Conservation (phyloP, 768 basidiomycete genomes). For the Clitopilus passeckerianus region DNA sequence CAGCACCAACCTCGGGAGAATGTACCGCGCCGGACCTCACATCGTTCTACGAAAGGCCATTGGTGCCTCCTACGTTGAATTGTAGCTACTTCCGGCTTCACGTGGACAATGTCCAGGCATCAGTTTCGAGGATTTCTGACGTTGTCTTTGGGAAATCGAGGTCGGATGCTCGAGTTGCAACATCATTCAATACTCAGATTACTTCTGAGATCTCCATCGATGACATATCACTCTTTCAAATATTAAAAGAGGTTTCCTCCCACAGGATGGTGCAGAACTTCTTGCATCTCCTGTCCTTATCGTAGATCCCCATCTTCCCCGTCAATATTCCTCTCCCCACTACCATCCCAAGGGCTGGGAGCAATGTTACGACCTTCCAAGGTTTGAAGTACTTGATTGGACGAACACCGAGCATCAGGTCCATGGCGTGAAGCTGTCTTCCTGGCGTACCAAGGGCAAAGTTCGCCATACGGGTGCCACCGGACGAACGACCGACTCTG, state of each 20-base stretch:
- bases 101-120: slow-evolving; percentile 34
- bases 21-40: slow-evolving; percentile 4
- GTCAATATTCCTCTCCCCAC: slow-evolving; percentile 48
- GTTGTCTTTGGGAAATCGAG: not conserved
- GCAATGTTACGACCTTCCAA: slow-evolving; percentile 35
- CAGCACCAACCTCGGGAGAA: slow-evolving; percentile 5
- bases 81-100: slow-evolving; percentile 51
- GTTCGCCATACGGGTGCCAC: not conserved
- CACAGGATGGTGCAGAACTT: slow-evolving; percentile 12
- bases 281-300: slow-evolving; percentile 65
- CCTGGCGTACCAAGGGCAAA: slow-evolving; percentile 52
- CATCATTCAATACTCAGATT: not conserved
- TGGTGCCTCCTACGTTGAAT: slow-evolving; percentile 48
- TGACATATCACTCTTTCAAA: slow-evolving; percentile 58
- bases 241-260: slow-evolving; percentile 19
- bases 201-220: slow-evolving; percentile 6
- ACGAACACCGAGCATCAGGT: slow-evolving; percentile 35
- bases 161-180: not conserved
- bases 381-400: slow-evolving; percentile 62
- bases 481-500: not conserved
- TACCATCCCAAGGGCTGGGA: slow-evolving; percentile 25
- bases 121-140: slow-evolving; percentile 15
- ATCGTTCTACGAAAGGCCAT: slow-evolving; percentile 52
- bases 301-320: slow-evolving; percentile 61
- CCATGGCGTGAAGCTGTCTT: slow-evolving; percentile 49